Base-by-base conservation (phyloP, 768 basidiomycete species). In the Boletus rufocinnamomeus region DNA sequence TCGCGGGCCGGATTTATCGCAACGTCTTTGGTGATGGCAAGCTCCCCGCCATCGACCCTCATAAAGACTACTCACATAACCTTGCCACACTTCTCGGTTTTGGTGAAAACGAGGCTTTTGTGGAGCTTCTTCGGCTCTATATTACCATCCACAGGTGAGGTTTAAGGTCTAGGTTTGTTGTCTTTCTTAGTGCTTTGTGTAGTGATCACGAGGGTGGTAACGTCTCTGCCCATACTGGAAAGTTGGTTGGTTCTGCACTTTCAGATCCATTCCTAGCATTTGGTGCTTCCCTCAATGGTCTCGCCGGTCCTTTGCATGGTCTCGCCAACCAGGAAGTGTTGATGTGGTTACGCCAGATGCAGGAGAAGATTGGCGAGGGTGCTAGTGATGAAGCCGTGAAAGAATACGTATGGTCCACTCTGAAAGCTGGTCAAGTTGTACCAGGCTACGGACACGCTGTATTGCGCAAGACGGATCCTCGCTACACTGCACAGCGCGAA, bases 201-300 rank as follows among this genome's bases (percentile, higher is more conserved):
- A 89, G 89, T 72, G 96, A 98, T 72, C 96, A 98, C 77, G 96
- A 98, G 76, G 96, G 96, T 73, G 96, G 96, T 46, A 98, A 98
- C 66, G 96, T 98, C 61, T 98, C 96, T 52, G 94, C 93, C 2
- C 93, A 95, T 80, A 90, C 93, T 23, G 91, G 91, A 57, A 93
- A 95, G 75, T 82, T 95, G 23, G 94, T 95, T 63, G 93, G 93
- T 55, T 95, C 94, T 54, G 95, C 96, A 52, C 88, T 98, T 57
- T 95, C 95, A 0, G 96, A 98, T 73, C 96, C 96, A 54, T 98
- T 97, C 93, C 86, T 98, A 27, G 84, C 95, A 6, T 98, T 93
- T 72, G 85, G 83, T 58, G 96, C 96, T 49, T 90, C 95, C 34
- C 80, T 98, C 60, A 96, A 96, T 67, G 96, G 96, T 78, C 87